Evolutionary conservation across 192 early-diverging fungal species (phyloP), one percentile per base, ranked within the genome.

Genomic region (Coemansia biformis): DNA sequence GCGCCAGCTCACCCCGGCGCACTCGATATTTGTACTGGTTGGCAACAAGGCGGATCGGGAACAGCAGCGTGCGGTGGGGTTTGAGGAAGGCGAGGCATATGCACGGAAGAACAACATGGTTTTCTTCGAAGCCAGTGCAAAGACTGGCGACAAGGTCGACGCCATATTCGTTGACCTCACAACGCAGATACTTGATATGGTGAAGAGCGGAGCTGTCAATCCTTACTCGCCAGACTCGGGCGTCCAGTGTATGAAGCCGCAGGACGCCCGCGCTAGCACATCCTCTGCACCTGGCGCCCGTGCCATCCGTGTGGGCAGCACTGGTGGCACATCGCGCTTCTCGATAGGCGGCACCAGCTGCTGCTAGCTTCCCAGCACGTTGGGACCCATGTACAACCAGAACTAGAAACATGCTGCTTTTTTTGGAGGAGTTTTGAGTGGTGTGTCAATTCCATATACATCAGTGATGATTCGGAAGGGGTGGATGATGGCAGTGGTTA

Each of bases 1-100:
- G 43, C 76, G 79, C 24, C 73, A 76, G 48, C 68, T 88, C 12
- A 83, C 87, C 7, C 77, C 80, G 16, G 75, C 83, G 7, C 77
- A 84, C 39, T 75, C 87, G 44, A 78, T 81, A 34, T 79, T 83
- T 17, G 77, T 87, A 41, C 48, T 87, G 10, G 82, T 89, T 1
- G 87, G 87, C 7, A 86, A 88, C 51, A 89, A 89, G 47, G 60
- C 59, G 2, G 76, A 78, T 41, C 51, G 50, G 32, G 66, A 56
- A 21, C 32, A 24, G 10, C 54, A 51, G 36, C 65, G 76, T 16
- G 41, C 34, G 45, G 83, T 85, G 1, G 61, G 75, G 7, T 26
- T 38, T 5, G 71, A 59, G 14, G 81, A 85, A 34, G 83, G 79
- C 11, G 60, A 72, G 34, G 44, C 37, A 13, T 82, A 82, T 54